phyloP scores from a whole-genome alignment of 352 stramenopile species.

The Pythium phragmiticola region DNA sequence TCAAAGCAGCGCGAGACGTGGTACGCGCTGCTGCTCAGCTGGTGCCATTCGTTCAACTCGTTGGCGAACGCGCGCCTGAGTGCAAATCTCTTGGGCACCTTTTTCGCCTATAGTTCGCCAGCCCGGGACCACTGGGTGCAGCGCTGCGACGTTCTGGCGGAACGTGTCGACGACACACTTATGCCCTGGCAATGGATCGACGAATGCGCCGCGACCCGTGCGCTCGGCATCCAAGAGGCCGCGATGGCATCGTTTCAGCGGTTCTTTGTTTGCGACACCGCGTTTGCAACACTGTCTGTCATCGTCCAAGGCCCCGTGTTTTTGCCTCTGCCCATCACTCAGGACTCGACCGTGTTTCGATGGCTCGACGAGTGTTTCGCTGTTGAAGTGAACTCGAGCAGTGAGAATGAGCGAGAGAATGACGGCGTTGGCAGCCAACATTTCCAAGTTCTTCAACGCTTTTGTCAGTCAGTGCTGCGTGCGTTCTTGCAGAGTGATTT shows the following conservation, averaged over 20 bases:
- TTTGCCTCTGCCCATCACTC: constrained; percentile 16
- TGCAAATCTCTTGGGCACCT: constrained; percentile 29
- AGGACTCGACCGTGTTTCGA: constrained; percentile 28
- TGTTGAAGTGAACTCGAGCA: constrained; percentile 25
- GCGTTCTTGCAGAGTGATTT: constrained; percentile 38
- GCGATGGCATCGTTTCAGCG: constrained; percentile 29
- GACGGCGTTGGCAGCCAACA: constrained; percentile 24
- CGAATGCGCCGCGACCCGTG: constrained; percentile 28
- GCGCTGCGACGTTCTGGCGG: constrained; percentile 43
- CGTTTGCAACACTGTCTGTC: constrained; percentile 30
- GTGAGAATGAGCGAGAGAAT: background rate
- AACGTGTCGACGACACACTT: constrained; percentile 24
- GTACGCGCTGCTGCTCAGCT: constrained; percentile 40
- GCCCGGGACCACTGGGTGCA: constrained; percentile 41
- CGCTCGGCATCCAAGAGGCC: constrained; percentile 29
- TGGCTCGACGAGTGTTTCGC: constrained; percentile 70
- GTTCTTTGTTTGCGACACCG: constrained; percentile 34
- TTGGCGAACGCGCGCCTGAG: constrained; percentile 32
- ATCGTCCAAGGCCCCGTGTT: constrained; percentile 19
- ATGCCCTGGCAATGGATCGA: constrained; percentile 58
- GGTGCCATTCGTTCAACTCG: constrained; percentile 43
- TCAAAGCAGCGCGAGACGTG: constrained; percentile 28
- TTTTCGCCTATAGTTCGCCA: constrained; percentile 29
- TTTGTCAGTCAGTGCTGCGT: constrained; percentile 36
- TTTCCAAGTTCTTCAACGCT: constrained; percentile 42